A percentile compares a stretch with the other conserved stretches of the same genome.
These are phyloP conservation scores for Decorospora gaudefroyi DNA, from an alignment of 2,329 filamentous ascomycete species.

Conservation along the genomic window DNA sequence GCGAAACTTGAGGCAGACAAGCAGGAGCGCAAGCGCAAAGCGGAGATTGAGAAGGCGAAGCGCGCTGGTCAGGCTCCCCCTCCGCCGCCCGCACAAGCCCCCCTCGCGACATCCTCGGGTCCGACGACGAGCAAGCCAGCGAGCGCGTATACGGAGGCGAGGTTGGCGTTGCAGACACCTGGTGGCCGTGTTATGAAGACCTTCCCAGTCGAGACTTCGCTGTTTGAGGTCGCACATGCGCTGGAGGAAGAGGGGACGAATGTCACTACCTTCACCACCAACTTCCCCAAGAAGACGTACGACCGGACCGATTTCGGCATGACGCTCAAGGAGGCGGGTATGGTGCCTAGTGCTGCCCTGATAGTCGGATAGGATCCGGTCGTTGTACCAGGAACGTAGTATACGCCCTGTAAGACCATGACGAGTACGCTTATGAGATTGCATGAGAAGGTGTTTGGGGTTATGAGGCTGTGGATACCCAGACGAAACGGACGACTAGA, in stretches of 20 bases:
- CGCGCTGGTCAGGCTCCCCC: slow-evolving; percentile 72
- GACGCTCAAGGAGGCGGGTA: slow-evolving; percentile 87
- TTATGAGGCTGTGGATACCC: slow-evolving; percentile 4
- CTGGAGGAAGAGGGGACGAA: slow-evolving; percentile 71
- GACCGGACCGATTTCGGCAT: slow-evolving; percentile 74
- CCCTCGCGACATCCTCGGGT: slow-evolving; percentile 53
- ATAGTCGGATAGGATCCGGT: slow-evolving; percentile 59
- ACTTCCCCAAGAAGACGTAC: slow-evolving; percentile 84
- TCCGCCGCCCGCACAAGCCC: slow-evolving; percentile 54
- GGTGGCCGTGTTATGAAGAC: slow-evolving; percentile 83
- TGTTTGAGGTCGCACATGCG: slow-evolving; percentile 87
- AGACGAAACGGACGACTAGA: neutral
- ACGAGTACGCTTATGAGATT: neutral
- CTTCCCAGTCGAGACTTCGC: slow-evolving; percentile 82
- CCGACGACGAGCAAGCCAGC: slow-evolving; percentile 64
- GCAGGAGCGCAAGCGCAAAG: slow-evolving; percentile 81
- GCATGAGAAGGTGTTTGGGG: slow-evolving; percentile 4
- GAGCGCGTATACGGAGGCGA: slow-evolving; percentile 75
- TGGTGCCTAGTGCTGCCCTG: slow-evolving; percentile 88
- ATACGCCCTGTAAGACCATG: neutral
- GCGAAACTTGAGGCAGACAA: slow-evolving; percentile 96
- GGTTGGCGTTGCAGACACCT: slow-evolving; percentile 78
- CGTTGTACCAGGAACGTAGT: neutral
- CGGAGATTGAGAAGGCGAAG: slow-evolving; percentile 81
- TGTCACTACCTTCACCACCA: slow-evolving; percentile 79